Conservation (phyloP, 2,329 filamentous ascomycete genomes). For the Biscogniauxia sp. region DNA sequence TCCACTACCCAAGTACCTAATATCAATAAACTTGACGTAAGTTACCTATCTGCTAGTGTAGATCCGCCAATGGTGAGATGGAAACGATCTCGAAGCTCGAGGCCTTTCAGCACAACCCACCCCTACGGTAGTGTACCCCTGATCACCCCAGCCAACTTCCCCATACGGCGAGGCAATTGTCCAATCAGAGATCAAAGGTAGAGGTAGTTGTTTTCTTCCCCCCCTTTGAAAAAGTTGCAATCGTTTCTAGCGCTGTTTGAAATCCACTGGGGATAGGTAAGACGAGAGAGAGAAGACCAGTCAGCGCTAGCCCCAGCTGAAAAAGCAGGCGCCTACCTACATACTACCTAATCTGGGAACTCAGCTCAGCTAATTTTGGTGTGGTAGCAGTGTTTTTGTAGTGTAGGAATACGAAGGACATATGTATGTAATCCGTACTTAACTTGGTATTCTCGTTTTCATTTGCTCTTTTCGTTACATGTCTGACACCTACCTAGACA, state of each 20-base stretch:
- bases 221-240: not conserved
- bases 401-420: no score
- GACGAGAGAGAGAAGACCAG: no score
- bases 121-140: not conserved
- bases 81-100: not conserved
- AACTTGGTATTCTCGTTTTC: no score
- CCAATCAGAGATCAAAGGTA: not conserved
- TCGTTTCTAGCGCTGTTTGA: not conserved
- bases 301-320: not conserved
- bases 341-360: not conserved
- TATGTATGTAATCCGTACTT: no score
- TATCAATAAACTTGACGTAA: no score
- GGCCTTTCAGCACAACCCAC: no score
- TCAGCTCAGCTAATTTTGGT: no score
- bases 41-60: no score
- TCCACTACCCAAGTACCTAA: no score
- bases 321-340: not conserved
- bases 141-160: not conserved
- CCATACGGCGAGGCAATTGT: not conserved
- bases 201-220: not conserved
- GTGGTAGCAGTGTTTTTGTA: no score
- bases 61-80: not conserved
- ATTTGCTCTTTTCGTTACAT: no score
- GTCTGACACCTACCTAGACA: no score
- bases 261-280: not conserved